Evolutionary conservation across 2,329 filamentous ascomycete species (phyloP).

Genomic region (Hypoxylon sp.): DNA sequence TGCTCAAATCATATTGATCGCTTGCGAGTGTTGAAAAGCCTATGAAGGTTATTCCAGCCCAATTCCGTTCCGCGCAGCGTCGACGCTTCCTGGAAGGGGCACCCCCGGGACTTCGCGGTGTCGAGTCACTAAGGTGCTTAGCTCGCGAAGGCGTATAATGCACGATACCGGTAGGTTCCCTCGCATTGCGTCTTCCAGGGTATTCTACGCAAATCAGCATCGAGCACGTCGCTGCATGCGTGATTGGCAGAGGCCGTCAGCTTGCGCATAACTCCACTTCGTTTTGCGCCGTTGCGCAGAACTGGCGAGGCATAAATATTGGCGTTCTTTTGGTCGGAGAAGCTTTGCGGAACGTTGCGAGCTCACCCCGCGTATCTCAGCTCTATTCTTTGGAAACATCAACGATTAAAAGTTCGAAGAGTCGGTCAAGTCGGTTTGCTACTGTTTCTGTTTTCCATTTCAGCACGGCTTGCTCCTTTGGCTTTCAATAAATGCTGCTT

Average conservation of each 20-base stretch:
- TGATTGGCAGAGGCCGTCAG: slow-evolving; percentile 49
- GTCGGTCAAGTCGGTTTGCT: slow-evolving; percentile 24
- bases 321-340: slow-evolving; percentile 17
- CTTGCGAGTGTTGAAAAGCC: slow-evolving; percentile 5
- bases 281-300: slow-evolving; percentile 53
- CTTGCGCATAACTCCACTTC: slow-evolving; percentile 45
- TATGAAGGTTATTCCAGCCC: slow-evolving; percentile 1
- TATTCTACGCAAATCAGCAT: slow-evolving; percentile 44
- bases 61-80: slow-evolving; percentile 18
- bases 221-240: slow-evolving; percentile 48
- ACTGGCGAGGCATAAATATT: slow-evolving; percentile 43
- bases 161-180: slow-evolving; percentile 29
- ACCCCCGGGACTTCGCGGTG: slow-evolving; percentile 24
- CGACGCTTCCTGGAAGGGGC: background rate
- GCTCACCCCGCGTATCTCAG: slow-evolving; percentile 20
- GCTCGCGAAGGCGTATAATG: slow-evolving; percentile 38
- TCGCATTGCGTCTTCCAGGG: slow-evolving; percentile 24
- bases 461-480: slow-evolving; percentile 8
- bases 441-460: slow-evolving; percentile 12
- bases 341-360: slow-evolving; percentile 6
- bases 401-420: slow-evolving; percentile 11
- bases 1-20: slow-evolving; percentile 35
- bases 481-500: slow-evolving; percentile 37
- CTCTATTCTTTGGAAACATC: slow-evolving; percentile 16
- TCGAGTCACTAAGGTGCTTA: slow-evolving; percentile 11